phyloP scores from a whole-genome alignment of 371 early-diverging fungal genomes.

The Apophysomyces elegans region DNA sequence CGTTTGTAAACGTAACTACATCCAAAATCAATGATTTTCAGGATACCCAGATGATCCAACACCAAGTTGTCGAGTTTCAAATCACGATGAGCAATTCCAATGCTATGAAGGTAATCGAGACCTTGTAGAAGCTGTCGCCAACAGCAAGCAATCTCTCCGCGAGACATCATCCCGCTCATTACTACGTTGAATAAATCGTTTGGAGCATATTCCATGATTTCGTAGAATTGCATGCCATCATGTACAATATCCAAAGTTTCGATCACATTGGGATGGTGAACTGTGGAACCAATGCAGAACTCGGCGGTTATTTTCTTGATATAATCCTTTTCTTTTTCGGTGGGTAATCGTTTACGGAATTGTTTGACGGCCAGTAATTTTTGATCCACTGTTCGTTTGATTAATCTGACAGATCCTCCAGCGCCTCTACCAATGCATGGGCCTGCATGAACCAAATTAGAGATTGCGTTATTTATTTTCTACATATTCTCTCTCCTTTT shows the following conservation, averaged over 20 bases:
- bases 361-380: constrained; percentile 80
- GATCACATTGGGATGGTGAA: constrained; percentile 88
- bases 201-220: constrained; percentile 85
- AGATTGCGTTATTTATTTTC: background rate
- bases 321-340: constrained; percentile 81
- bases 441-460: constrained; percentile 28
- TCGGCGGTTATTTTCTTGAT: constrained; percentile 83
- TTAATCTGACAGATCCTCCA: constrained; percentile 74
- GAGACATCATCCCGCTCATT: constrained; percentile 67
- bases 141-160: constrained; percentile 70
- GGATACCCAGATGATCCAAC: constrained; percentile 66
- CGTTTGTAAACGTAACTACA: constrained; percentile 80
- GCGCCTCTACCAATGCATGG: constrained; percentile 76
- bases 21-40: constrained; percentile 95
- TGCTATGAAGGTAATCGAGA: constrained; percentile 69
- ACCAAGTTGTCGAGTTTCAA: constrained; percentile 89
- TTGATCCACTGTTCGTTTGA: constrained; percentile 52
- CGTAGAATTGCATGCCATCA: constrained; percentile 59
- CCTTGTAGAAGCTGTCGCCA: constrained; percentile 80
- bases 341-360: constrained; percentile 68
- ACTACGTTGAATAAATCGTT: constrained; percentile 77
- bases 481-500: background rate
- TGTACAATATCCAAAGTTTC: constrained; percentile 84
- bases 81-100: constrained; percentile 88
- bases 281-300: constrained; percentile 79